These are phyloP conservation scores for Russula brevipes DNA, from an alignment of 768 basidiomycete species.

Conservation along the genomic window DNA sequence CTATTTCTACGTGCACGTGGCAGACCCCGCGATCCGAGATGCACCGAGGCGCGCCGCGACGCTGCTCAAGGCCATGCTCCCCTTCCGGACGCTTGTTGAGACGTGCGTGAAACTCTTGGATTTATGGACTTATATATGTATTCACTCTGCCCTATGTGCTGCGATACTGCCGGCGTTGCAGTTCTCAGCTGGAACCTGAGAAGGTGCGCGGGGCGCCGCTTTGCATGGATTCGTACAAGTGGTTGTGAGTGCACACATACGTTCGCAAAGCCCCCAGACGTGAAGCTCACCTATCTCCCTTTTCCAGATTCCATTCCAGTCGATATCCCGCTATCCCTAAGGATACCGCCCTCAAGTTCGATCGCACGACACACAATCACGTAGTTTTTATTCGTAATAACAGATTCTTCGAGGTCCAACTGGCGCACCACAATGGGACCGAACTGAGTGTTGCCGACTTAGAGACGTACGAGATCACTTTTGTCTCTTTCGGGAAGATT, in stretches of 20 bases:
- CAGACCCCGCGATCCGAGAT: slow-evolving; percentile 49
- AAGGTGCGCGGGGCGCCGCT: slow-evolving; percentile 72
- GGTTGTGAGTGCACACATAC: slow-evolving; percentile 52
- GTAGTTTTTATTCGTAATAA: slow-evolving; percentile 89
- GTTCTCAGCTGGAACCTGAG: slow-evolving; percentile 81
- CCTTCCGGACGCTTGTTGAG: slow-evolving; percentile 80
- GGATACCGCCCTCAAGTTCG: slow-evolving; percentile 81
- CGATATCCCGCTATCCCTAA: slow-evolving; percentile 79
- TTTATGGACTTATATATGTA: too few species aligned
- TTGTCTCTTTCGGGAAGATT: background rate
- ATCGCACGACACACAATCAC: slow-evolving; percentile 71
- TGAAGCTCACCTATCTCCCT: background rate
- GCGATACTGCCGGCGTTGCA: slow-evolving; percentile 28
- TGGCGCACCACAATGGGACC: slow-evolving; percentile 54
- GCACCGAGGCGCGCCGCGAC: slow-evolving; percentile 74
- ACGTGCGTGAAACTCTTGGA: slow-evolving; percentile 42
- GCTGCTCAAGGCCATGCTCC: slow-evolving; percentile 77
- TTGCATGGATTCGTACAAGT: slow-evolving; percentile 92
- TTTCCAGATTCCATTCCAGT: slow-evolving; percentile 78
- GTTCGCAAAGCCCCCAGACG: background rate
- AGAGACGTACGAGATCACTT: slow-evolving; percentile 49
- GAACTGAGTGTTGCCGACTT: slow-evolving; percentile 78
- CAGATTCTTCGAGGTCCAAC: slow-evolving; percentile 79
- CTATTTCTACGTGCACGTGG: slow-evolving; percentile 90
- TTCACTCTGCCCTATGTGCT: too few species aligned